Evolutionary conservation across 805 yeast species (phyloP), one percentile per base, ranked within the genome.

Genomic region (Pichia phayaonensis): DNA sequence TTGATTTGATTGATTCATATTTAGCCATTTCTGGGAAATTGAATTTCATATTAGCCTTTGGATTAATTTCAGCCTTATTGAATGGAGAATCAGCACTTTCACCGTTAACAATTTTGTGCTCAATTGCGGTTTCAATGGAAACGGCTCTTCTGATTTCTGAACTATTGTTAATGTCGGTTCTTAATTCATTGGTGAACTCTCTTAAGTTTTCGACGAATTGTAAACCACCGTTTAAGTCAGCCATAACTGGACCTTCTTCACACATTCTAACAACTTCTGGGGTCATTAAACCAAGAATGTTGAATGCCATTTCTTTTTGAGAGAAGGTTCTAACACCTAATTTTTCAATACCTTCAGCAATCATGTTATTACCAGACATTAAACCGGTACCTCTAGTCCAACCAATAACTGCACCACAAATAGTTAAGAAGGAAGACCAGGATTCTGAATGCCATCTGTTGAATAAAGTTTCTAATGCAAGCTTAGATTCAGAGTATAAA

Each of bases 351-450:
- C 97, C 97, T 73, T 90, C 97, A 54, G 99, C 97, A 69, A 94
- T 88, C 67, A 89, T 85, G 75, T 94, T 94, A 79, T 94, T 94
- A 61, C 84, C 97, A 64, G 90, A 79, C 99, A 94, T 94, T 66
- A 94, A 83, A 66, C 99, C 99, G 53, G 99, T 94, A 72, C 99
- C 99, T 79, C 99, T 88, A 57, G 99, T 94, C 99, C 99, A 94
- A 68, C 99, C 99, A 70, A 94, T 94, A 59, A 94, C 80, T 44
- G 99, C 97, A 77, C 99, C 99, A 72, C 97, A 90, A 54, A 94
- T 76, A 53, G 98, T 94, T 73, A 94, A 82, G 75, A 87, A 94
- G 58, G 86, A 75, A 44, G 85, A 83, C 99, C 99, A 94, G 53
- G 90, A 86, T 77, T 94, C 99, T 45, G 99, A 90, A 72, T 84